These are phyloP conservation scores for Cladophialophora chaetospira DNA, from an alignment of 2,329 filamentous ascomycete species.

Conservation along the genomic window DNA sequence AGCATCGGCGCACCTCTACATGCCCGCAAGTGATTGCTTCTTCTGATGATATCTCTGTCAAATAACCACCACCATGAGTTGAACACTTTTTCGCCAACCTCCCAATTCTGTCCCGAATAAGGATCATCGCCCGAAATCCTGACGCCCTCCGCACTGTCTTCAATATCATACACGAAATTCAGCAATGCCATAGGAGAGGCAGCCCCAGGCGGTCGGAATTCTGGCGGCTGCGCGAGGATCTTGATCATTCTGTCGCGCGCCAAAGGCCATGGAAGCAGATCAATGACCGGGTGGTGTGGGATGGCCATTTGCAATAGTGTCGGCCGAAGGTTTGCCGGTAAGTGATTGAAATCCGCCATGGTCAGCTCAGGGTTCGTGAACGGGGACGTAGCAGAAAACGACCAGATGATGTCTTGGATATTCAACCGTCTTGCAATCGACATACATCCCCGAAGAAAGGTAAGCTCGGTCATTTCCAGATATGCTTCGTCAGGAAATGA, in stretches of 20 bases:
- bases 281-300: constrained; percentile 60
- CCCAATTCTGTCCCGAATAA: constrained; percentile 55
- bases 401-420: constrained; percentile 47
- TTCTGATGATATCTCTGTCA: constrained; percentile 55
- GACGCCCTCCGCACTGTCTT: constrained; percentile 57
- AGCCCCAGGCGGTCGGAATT: constrained; percentile 52
- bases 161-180: constrained; percentile 59
- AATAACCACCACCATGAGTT: constrained; percentile 64
- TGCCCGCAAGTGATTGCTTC: constrained; percentile 55
- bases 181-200: constrained; percentile 52
- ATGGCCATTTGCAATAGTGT: constrained; percentile 53
- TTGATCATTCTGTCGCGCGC: constrained; percentile 57
- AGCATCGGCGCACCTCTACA: constrained; percentile 45
- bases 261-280: constrained; percentile 60
- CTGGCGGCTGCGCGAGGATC: constrained; percentile 53
- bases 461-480: constrained; percentile 53
- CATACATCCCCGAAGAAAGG: constrained; percentile 51
- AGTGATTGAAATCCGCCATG: constrained; percentile 38
- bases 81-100: constrained; percentile 61
- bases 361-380: constrained; percentile 41
- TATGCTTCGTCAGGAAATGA: constrained; percentile 51
- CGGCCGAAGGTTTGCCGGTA: constrained; percentile 55
- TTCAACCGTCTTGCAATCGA: constrained; percentile 54
- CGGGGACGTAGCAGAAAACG: constrained; percentile 50
- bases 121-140: constrained; percentile 55